A percentile compares a stretch with the other conserved stretches of the same genome.
phyloP scores from a whole-genome alignment of 2,329 filamentous ascomycete genomes.

The Beauveria scarabaeidicola region DNA sequence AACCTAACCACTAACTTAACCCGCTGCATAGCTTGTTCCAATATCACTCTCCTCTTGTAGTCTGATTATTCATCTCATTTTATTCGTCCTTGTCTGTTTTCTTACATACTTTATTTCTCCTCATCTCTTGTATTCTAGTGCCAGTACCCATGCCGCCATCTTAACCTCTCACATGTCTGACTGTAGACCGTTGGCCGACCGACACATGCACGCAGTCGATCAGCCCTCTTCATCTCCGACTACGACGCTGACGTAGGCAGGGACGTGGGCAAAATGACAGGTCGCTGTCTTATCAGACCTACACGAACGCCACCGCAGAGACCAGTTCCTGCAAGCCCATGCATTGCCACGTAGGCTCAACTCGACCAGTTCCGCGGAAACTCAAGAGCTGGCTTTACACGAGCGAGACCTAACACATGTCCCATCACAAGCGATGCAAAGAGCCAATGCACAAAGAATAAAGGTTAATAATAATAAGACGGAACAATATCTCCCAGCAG shows the following conservation, averaged over 20 bases:
- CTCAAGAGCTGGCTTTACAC: background rate
- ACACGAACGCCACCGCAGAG: background rate
- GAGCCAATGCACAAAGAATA: background rate
- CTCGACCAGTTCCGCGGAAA: background rate
- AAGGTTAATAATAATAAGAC: background rate
- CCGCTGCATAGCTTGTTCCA: no score
- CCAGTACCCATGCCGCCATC: background rate
- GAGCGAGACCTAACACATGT: background rate
- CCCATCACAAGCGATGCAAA: background rate
- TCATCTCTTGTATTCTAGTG: no score
- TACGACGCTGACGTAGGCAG: background rate
- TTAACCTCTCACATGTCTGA: background rate
- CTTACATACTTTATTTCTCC: no score
- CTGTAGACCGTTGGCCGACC: background rate
- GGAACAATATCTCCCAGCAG: slow-evolving; percentile 32
- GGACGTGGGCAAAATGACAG: background rate
- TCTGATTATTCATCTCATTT: background rate
- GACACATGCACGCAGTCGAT: background rate
- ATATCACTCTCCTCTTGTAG: no score
- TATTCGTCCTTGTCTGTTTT: no score
- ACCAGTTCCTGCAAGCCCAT: background rate
- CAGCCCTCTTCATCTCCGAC: background rate
- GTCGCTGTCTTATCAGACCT: background rate
- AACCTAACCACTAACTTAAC: no score
- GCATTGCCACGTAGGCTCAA: background rate